Evolutionary conservation across 1,284 basidiomycete genomes (phyloP), one percentile per base, ranked within the genome.

Genomic region (Inonotus hispidus): DNA sequence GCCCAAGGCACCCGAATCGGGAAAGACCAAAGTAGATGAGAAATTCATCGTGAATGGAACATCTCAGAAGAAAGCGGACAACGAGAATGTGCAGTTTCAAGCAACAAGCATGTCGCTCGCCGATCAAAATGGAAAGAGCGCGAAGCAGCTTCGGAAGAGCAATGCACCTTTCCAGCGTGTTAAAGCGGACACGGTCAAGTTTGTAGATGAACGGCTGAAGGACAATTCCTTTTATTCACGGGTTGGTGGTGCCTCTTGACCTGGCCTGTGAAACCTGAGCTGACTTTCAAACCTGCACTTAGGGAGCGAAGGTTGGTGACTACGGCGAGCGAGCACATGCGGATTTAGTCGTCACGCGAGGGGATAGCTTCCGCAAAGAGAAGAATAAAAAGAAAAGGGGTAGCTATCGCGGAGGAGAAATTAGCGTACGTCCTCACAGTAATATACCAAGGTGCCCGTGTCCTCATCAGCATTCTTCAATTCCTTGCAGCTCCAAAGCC

Each of bases 331-430:
- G 82, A 60, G 96, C 96, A 0, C 86, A 87, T 63, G 80, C 82
- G 53, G 96, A 98, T 74, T 77, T 99, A 63, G 90, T 97, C 66
- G 91, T 95, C 23, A 98, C 96, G 1, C 84, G 93, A 5, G 96
- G 96, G 11, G 90, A 91, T 53, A 92, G 93, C 7, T 99, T 99
- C 80, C 84, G 94, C 59, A 99, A 98, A 75, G 96, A 98, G 79
- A 98, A 99, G 79, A 98, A 98, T 79, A 99, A 99, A 84, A 98
- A 98, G 79, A 98, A 99, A 78, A 81, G 91, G 67, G 96, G 95
- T 2, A 92, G 89, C 65, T 96, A 97, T 74, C 83, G 83, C 54
- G 94, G 94, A 19, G 94, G 94, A 38, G 91, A 93, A 68, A 97
- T 97, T 64, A 95, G 93, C 38, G 90, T 93, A 70, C 72, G 84